Percentiles rank a stretch among this genome's conserved stretches.
These are phyloP conservation scores for Flaveria brownii DNA, from an alignment of 129 eudicot species.

Conservation along the genomic window DNA sequence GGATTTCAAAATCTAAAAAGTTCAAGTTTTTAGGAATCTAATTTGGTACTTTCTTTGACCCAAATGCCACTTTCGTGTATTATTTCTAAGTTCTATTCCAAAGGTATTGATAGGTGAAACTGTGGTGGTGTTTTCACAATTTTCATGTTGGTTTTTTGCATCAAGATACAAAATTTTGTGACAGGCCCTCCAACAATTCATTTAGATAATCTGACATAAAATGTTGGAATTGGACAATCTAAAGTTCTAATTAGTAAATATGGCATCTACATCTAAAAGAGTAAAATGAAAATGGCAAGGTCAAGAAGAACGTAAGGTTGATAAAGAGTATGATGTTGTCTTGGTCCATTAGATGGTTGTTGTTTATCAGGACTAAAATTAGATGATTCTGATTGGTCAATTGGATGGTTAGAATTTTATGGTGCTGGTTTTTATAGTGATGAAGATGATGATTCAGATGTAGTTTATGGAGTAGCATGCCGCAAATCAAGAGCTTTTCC, in stretches of 20 bases:
- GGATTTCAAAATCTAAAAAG: too few relatives aligned
- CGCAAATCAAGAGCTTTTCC: too few relatives aligned
- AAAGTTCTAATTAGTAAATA: conserved; percentile 44
- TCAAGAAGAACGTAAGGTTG: conserved; percentile 66
- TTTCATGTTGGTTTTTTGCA: too few relatives aligned
- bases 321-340: conserved; percentile 68
- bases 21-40: too few relatives aligned
- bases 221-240: conserved; percentile 45
- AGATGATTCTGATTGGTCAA: conserved; percentile 87
- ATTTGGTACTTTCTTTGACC: too few relatives aligned
- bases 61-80: too few relatives aligned
- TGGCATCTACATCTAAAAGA: conserved; percentile 43
- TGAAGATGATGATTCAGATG: conserved; percentile 53
- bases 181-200: conserved; percentile 43
- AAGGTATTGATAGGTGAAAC: too few relatives aligned
- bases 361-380: conserved; percentile 82
- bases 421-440: conserved; percentile 79
- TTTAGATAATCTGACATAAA: conserved; percentile 33
- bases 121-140: too few relatives aligned
- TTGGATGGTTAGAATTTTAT: conserved; percentile 89
- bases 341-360: conserved; percentile 59
- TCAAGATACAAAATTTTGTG: neutral
- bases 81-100: too few relatives aligned
- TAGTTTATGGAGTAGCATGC: conserved; percentile 30
- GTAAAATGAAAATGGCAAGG: conserved; percentile 63